phyloP scores from a whole-genome alignment of 2,329 filamentous ascomycete genomes.

The Pleomassaria siparia region DNA sequence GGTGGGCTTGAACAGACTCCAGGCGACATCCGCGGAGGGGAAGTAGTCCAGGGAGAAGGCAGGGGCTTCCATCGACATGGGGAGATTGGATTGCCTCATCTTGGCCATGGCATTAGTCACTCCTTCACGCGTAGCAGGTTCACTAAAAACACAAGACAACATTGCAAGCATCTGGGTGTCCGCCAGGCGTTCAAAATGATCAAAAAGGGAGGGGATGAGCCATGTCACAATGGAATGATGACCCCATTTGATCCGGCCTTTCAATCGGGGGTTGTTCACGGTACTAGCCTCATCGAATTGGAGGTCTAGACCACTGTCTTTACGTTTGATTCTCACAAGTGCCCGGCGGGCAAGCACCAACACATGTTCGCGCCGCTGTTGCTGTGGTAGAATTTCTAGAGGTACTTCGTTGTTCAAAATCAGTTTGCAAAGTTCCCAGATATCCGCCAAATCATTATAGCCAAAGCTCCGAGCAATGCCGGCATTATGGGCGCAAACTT shows the following conservation, averaged over 20 bases:
- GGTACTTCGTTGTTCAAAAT: conserved; percentile 77
- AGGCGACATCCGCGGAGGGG: conserved; percentile 45
- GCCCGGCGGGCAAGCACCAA: conserved; percentile 69
- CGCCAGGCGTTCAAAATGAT: conserved; percentile 61
- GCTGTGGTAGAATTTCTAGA: conserved; percentile 62
- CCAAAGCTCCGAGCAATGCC: conserved; percentile 71
- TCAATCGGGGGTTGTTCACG: conserved; percentile 43
- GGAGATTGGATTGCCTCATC: conserved; percentile 37
- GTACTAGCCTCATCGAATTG: conserved; percentile 47
- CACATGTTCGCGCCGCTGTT: conserved; percentile 60
- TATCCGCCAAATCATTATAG: conserved; percentile 69
- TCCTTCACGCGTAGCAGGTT: conserved; percentile 47
- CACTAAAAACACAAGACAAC: conserved; percentile 61
- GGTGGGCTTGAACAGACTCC: conserved; percentile 46
- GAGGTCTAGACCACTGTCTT: conserved; percentile 53
- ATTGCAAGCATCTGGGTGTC: conserved; percentile 68
- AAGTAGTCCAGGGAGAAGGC: conserved; percentile 53
- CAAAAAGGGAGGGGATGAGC: conserved; percentile 60
- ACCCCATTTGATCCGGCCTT: conserved; percentile 57
- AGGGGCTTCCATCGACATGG: conserved; percentile 47
- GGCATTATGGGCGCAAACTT: conserved; percentile 84
- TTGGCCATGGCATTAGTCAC: conserved; percentile 42
- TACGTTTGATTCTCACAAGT: conserved; percentile 53
- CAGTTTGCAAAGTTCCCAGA: conserved; percentile 81
- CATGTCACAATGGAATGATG: conserved; percentile 59